A percentile compares a stretch with the other conserved stretches of the same genome.
Evolutionary conservation across 139 green algal genomes (phyloP).

Genomic region (Chlamydomonas urium): DNA sequence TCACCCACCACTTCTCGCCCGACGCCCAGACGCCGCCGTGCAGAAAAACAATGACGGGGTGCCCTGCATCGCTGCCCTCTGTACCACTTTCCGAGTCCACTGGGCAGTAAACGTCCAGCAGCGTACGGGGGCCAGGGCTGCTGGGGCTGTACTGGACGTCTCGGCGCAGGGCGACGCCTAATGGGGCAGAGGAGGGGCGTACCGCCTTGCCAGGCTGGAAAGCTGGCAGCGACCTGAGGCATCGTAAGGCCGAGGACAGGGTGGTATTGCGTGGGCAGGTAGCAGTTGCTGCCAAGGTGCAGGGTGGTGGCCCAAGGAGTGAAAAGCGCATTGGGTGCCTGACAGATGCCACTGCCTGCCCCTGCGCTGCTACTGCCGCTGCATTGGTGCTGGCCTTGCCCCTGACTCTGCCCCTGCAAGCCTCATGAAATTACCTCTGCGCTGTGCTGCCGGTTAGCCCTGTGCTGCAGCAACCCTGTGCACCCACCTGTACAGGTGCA

Average conservation of each 20-base stretch:
- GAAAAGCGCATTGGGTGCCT: too few species aligned
- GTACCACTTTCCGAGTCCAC: neutral
- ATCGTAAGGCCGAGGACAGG: constrained; percentile 4
- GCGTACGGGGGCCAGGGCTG: constrained; percentile 28
- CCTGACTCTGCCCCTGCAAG: neutral
- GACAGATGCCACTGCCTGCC: too few species aligned
- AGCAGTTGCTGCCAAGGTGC: neutral
- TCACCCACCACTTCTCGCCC: constrained; percentile 27
- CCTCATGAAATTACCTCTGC: too few species aligned
- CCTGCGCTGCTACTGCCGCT: too few species aligned
- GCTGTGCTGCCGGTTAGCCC: too few species aligned
- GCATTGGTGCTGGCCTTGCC: neutral
- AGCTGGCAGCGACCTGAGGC: constrained; percentile 16
- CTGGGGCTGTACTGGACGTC: constrained; percentile 56
- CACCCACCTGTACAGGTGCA: constrained; percentile 37
- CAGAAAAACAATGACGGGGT: constrained; percentile 71
- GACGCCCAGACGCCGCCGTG: constrained; percentile 78
- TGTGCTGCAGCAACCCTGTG: neutral
- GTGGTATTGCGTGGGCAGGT: neutral
- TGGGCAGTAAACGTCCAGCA: constrained; percentile 63
- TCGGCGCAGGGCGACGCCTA: constrained; percentile 30
- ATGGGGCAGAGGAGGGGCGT: neutral
- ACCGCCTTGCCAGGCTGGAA: neutral
- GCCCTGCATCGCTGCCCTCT: neutral
- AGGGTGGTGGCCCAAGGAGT: neutral